These are phyloP conservation scores for Globisporangium barbulae DNA, from an alignment of 352 stramenopile species.

Conservation along the genomic window DNA sequence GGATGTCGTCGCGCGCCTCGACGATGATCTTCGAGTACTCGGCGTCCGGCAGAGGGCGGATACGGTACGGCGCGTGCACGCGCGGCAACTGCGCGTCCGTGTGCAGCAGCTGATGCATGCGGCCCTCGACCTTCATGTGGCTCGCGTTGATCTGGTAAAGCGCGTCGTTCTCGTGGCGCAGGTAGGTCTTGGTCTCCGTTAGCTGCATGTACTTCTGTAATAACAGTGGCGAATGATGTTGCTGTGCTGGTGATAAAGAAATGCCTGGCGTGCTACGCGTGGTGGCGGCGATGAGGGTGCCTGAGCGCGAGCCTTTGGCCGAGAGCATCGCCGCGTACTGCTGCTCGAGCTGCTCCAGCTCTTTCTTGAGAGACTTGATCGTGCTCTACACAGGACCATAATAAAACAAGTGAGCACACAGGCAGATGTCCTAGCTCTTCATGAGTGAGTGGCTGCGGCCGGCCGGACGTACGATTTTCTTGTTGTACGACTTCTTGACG, in stretches of 20 bases:
- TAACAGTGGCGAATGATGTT: slow-evolving; percentile 15
- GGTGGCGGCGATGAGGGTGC: neutral
- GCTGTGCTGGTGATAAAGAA: neutral
- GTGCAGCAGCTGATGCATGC: slow-evolving; percentile 53
- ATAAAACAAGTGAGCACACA: slow-evolving; percentile 1
- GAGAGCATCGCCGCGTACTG: slow-evolving; percentile 43
- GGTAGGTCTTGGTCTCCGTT: slow-evolving; percentile 39
- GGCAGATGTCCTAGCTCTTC: neutral
- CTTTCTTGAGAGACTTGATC: slow-evolving; percentile 40
- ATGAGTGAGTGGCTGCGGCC: neutral
- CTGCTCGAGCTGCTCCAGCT: slow-evolving; percentile 39
- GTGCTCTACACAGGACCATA: slow-evolving; percentile 28
- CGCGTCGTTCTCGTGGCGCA: slow-evolving; percentile 51
- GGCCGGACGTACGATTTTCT: slow-evolving; percentile 56
- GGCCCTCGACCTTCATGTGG: slow-evolving; percentile 50
- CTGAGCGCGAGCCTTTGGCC: neutral
- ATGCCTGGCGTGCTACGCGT: neutral
- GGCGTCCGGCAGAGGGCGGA: slow-evolving; percentile 28
- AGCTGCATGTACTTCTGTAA: slow-evolving; percentile 47
- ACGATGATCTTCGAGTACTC: slow-evolving; percentile 49
- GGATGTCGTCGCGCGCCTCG: slow-evolving; percentile 41
- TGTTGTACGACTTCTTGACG: slow-evolving; percentile 69
- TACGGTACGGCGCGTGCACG: slow-evolving; percentile 25
- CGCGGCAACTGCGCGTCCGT: slow-evolving; percentile 28
- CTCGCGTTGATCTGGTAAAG: slow-evolving; percentile 46